Percentiles rank a stretch among this genome's conserved stretches.
These are phyloP conservation scores for Amaranthus cruentus DNA, from an alignment of 148 eudicot genomes.

Conservation along the genomic window DNA sequence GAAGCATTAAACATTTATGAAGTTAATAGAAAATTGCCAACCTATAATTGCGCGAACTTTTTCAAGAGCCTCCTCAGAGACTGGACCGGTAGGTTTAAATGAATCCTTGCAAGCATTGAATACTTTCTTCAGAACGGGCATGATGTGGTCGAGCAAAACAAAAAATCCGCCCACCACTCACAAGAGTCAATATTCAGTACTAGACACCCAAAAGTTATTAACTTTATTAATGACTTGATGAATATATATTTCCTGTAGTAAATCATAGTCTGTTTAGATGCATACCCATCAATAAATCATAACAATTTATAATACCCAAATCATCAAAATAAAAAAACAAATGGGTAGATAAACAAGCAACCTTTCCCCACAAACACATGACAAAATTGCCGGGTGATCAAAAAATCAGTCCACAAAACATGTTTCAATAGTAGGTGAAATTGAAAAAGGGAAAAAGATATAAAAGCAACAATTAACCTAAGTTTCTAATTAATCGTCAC, in stretches of 20 bases:
- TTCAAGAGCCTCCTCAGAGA: constrained; percentile 78
- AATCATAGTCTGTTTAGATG: constrained; percentile 9
- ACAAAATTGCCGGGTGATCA: too few species aligned
- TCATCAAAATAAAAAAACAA: background rate
- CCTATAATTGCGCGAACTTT: constrained; percentile 85
- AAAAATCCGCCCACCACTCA: constrained; percentile 25
- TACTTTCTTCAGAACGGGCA: constrained; percentile 92
- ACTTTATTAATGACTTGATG: constrained; percentile 9
- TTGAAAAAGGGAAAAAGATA: background rate
- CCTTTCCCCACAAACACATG: background rate
- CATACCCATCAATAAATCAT: constrained; percentile 12
- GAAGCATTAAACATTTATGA: background rate
- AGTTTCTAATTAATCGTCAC: constrained; percentile 12
- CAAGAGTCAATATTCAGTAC: constrained; percentile 1
- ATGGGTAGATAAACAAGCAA: background rate
- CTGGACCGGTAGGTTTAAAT: constrained; percentile 72
- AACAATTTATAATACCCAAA: background rate
- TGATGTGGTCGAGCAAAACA: constrained; percentile 37
- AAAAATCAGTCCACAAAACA: too few species aligned
- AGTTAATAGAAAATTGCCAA: constrained; percentile 22
- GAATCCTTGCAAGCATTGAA: constrained; percentile 94
- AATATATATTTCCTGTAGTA: constrained; percentile 17
- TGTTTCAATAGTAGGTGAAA: too few species aligned
- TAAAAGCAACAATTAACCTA: background rate
- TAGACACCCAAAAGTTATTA: background rate